These are phyloP conservation scores for Salix viminalis DNA, from an alignment of 345 rosid species.

Conservation along the genomic window DNA sequence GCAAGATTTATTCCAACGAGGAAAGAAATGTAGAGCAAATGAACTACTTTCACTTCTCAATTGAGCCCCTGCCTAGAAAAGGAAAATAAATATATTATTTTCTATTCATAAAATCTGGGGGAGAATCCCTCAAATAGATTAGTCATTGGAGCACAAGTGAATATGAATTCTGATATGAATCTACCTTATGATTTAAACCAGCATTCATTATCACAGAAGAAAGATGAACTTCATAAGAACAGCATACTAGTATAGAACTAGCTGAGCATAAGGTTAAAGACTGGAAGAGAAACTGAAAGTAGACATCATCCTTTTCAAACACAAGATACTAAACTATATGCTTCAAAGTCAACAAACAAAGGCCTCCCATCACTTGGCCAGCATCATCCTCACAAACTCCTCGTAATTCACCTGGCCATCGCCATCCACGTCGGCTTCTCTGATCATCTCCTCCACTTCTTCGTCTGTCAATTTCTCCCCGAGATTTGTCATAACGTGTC, in stretches of 20 bases:
- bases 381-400: slow-evolving; percentile 43
- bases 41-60: not conserved
- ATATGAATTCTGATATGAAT: not conserved
- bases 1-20: not conserved
- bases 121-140: not conserved
- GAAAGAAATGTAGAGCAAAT: too few relatives aligned
- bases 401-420: slow-evolving; percentile 51
- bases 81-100: not conserved
- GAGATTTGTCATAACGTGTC: slow-evolving; percentile 46
- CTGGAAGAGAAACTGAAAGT: not conserved
- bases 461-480: slow-evolving; percentile 50
- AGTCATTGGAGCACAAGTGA: not conserved
- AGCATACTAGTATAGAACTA: not conserved
- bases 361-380: slow-evolving; percentile 28
- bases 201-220: not conserved
- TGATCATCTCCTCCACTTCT: slow-evolving; percentile 51
- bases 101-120: not conserved
- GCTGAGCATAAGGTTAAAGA: not conserved
- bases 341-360: not conserved
- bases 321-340: not conserved
- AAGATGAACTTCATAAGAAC: not conserved
- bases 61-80: not conserved
- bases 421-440: slow-evolving; percentile 45
- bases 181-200: not conserved
- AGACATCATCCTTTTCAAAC: not conserved